phyloP scores from a whole-genome alignment of 2,329 filamentous ascomycete species.

The Neofusicoccum laricinum region DNA sequence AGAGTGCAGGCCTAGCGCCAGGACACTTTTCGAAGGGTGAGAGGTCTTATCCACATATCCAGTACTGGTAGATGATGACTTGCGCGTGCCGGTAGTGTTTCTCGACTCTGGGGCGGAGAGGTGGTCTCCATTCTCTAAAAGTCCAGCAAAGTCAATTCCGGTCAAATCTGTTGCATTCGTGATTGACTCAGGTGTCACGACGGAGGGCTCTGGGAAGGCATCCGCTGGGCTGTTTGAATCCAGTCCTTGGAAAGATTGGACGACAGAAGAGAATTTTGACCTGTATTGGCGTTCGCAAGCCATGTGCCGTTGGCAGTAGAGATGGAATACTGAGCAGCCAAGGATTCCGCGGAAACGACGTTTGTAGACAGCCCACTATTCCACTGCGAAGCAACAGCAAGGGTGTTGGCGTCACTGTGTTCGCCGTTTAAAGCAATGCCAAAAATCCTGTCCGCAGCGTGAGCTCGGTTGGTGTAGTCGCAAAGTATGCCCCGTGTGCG shows the following conservation, averaged over 20 bases:
- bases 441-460: neutral
- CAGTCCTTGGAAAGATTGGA: neutral
- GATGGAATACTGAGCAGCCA: neutral
- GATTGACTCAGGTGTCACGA: neutral
- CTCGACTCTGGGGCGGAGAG: neutral
- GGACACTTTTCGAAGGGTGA: conserved; percentile 19
- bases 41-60: neutral
- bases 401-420: neutral
- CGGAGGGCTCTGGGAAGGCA: neutral
- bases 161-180: neutral
- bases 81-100: neutral
- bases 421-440: neutral
- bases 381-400: neutral
- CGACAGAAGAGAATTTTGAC: neutral
- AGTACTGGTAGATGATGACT: neutral
- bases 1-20: conserved; percentile 32
- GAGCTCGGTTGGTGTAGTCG: neutral
- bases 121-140: neutral
- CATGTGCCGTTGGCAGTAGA: neutral
- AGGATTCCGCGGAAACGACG: neutral
- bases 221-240: neutral
- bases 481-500: neutral
- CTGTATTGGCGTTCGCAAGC: neutral
- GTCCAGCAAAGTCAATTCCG: neutral
- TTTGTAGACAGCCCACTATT: neutral